Conservation (phyloP, 768 basidiomycete species). For the Clitopilus passeckerianus region DNA sequence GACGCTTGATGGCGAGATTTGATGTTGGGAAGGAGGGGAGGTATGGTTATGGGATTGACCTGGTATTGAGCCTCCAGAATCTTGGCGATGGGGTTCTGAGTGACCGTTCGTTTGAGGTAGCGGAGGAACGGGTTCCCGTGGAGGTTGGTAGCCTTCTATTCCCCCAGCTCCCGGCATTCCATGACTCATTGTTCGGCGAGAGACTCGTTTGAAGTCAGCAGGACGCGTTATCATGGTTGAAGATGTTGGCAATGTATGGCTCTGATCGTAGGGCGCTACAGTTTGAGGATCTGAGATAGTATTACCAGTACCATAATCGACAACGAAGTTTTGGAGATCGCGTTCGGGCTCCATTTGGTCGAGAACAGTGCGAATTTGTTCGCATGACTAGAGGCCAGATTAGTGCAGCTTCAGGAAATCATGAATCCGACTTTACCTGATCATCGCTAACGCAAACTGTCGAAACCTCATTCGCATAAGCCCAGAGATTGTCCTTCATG, state of each 20-base stretch:
- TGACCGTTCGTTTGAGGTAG: conserved; percentile 17
- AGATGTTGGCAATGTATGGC: conserved; percentile 14
- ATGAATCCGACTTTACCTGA: conserved; percentile 46
- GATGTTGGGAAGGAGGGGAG: conserved; percentile 41
- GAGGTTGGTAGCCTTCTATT: conserved; percentile 10
- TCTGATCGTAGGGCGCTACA: conserved; percentile 64
- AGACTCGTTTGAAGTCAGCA: conserved; percentile 25
- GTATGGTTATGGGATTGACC: conserved; percentile 18
- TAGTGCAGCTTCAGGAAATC: conserved; percentile 1
- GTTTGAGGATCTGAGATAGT: conserved; percentile 72
- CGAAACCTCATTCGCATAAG: conserved; percentile 91
- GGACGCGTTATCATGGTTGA: conserved; percentile 16
- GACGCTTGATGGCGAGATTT: conserved; percentile 27
- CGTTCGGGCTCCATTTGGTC: conserved; percentile 83
- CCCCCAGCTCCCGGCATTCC: conserved; percentile 13
- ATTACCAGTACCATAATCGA: conserved; percentile 83
- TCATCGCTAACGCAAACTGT: conserved; percentile 95
- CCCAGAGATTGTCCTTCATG: conserved; percentile 92
- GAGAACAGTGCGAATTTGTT: conserved; percentile 76
- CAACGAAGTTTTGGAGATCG: conserved; percentile 84
- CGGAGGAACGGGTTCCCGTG: conserved; percentile 35
- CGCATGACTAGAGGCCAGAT: conserved; percentile 66
- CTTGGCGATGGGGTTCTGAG: background rate
- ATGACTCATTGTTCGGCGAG: conserved; percentile 21
- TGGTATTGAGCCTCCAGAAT: background rate